phyloP scores from a whole-genome alignment of 257 asterid species.

The Nicotiana tabacum region DNA sequence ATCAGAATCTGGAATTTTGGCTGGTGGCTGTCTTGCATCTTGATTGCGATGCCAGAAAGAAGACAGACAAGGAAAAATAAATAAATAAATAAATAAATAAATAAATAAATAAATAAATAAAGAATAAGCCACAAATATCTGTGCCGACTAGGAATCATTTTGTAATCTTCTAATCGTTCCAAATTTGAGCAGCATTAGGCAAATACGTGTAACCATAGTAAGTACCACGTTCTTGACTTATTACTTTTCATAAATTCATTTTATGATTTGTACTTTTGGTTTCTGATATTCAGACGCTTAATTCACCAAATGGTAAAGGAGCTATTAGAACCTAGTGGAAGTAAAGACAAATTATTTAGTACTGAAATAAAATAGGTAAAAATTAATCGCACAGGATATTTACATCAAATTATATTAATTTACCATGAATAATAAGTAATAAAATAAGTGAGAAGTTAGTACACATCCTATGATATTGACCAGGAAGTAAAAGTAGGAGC shows the following conservation, averaged over 20 bases:
- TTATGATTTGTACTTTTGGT: background rate
- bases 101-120: background rate
- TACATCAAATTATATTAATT: no score
- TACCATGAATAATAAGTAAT: no score
- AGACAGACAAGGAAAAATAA: background rate
- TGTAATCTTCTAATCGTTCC: background rate
- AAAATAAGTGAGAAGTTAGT: no score
- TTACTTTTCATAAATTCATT: background rate
- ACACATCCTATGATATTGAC: no score
- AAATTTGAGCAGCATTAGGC: background rate
- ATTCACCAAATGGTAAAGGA: no score
- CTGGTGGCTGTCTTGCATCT: constrained; percentile 39
- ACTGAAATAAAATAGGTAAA: no score
- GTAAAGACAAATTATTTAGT: no score
- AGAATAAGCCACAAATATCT: background rate
- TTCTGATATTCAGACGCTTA: background rate
- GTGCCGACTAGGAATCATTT: background rate
- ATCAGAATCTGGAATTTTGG: constrained; percentile 40
- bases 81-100: background rate
- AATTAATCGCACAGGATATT: no score
- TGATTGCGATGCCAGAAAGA: constrained; percentile 12
- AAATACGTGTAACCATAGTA: background rate
- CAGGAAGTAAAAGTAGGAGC: no score
- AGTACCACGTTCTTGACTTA: background rate
- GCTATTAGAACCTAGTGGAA: background rate